Percentiles rank a stretch among this genome's conserved stretches.
Evolutionary conservation across 768 basidiomycete genomes (phyloP).

Genomic region (Melanogaster broomeanus): DNA sequence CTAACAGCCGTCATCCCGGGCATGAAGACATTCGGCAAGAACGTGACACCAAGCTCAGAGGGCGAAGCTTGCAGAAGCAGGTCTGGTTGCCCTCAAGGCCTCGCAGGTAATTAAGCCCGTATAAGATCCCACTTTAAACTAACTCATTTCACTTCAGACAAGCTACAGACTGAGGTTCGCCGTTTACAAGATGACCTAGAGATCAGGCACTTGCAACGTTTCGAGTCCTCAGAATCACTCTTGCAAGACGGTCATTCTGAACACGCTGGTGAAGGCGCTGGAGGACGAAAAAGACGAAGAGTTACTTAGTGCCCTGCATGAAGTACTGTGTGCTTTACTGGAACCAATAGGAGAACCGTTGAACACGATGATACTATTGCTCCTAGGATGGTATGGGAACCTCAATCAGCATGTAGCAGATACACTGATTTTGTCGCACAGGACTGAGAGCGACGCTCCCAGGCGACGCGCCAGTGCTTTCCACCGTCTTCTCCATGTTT

Average conservation of each 20-base stretch:
- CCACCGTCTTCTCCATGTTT: conserved; percentile 76
- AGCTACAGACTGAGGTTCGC: too few species aligned
- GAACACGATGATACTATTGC: conserved; percentile 83
- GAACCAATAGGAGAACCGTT: conserved; percentile 78
- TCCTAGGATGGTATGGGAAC: conserved; percentile 80
- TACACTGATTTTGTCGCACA: conserved; percentile 28
- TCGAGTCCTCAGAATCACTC: too few species aligned
- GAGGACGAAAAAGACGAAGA: conserved; percentile 76
- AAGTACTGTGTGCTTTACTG: conserved; percentile 74
- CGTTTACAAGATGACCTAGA: too few species aligned
- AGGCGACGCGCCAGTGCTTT: conserved; percentile 76
- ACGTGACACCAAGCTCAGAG: conserved; percentile 67
- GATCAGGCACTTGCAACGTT: too few species aligned
- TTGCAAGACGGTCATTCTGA: conserved; percentile 74
- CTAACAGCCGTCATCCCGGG: conserved; percentile 64
- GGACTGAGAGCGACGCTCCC: conserved; percentile 80
- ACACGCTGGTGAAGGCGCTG: conserved; percentile 72
- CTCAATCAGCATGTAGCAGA: neutral
- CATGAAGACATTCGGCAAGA: conserved; percentile 86
- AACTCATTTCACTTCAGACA: too few species aligned
- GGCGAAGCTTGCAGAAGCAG: conserved; percentile 66
- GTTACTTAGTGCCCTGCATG: conserved; percentile 65
- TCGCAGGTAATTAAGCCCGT: conserved; percentile 49
- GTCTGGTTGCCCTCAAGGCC: conserved; percentile 63
- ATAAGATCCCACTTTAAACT: too few species aligned